Percentiles rank a stretch among this genome's conserved stretches.
Conservation (phyloP, 768 basidiomycete genomes). For the Coprinellus aureogranulatus region DNA sequence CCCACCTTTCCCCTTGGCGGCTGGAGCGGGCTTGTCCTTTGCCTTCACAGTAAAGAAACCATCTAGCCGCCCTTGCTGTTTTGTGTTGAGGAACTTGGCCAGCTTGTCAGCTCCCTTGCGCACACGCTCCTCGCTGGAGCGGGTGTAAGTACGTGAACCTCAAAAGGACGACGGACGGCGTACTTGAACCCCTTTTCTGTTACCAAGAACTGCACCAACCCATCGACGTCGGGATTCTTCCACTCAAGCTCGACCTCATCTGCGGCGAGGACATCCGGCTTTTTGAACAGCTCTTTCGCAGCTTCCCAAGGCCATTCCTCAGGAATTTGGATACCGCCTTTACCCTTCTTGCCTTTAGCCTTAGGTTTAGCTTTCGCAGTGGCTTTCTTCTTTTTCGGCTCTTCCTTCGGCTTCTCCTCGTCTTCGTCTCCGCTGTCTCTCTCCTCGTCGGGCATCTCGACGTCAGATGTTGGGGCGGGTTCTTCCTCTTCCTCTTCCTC, state of each 20-base stretch:
- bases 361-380: constrained; percentile 22
- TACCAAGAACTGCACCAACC: constrained; percentile 90
- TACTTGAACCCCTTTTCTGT: constrained; percentile 97
- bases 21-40: constrained; percentile 40
- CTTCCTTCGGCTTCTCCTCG: constrained; percentile 15
- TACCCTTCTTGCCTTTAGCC: constrained; percentile 50
- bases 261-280: constrained; percentile 86
- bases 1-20: constrained; percentile 22
- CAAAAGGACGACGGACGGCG: constrained; percentile 22
- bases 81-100: constrained; percentile 77
- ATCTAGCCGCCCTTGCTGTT: constrained; percentile 95
- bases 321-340: constrained; percentile 78
- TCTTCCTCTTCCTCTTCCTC: constrained; percentile 37
- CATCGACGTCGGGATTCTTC: constrained; percentile 90
- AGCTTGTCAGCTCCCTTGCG: constrained; percentile 94
- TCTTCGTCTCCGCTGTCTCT: constrained; percentile 24
- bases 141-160: constrained; percentile 6
- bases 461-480: constrained; percentile 45
- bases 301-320: constrained; percentile 98
- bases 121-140: constrained; percentile 89
- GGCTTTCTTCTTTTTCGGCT: constrained; percentile 39
- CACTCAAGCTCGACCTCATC: constrained; percentile 92
- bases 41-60: constrained; percentile 86
- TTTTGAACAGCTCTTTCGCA: constrained; percentile 85
- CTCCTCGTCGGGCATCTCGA: constrained; percentile 36